A percentile compares a stretch with the other conserved stretches of the same genome.
phyloP scores from a whole-genome alignment of 2,329 filamentous ascomycete species.

The Didymella pomorum region DNA sequence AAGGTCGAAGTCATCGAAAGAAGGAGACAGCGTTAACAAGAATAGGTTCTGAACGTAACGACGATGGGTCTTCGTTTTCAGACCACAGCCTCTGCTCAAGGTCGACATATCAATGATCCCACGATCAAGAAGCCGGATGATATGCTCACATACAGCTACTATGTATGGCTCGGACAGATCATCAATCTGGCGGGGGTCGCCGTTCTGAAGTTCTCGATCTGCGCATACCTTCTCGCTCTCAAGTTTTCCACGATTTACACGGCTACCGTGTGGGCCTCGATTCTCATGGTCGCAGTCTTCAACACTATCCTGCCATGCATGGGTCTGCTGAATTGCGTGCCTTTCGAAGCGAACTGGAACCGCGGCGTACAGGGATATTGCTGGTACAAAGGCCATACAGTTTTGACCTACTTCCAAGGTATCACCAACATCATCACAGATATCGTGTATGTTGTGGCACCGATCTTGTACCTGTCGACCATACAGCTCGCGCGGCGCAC shows the following conservation, averaged over 20 bases:
- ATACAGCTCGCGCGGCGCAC: conserved; percentile 37
- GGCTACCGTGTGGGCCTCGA: conserved; percentile 33
- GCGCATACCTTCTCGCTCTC: conserved; percentile 37
- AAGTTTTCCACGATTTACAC: conserved; percentile 36
- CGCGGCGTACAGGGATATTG: conserved; percentile 28
- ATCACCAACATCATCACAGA: conserved; percentile 41
- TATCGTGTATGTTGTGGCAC: conserved; percentile 37
- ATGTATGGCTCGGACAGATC: conserved; percentile 33
- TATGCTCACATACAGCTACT: conserved; percentile 31
- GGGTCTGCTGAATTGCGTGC: conserved; percentile 31
- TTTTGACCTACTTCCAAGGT: conserved; percentile 31
- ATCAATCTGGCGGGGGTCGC: conserved; percentile 38
- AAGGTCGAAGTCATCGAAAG: conserved; percentile 6
- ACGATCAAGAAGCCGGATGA: conserved; percentile 29
- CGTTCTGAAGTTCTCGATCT: conserved; percentile 40
- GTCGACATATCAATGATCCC: conserved; percentile 36
- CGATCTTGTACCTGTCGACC: conserved; percentile 36
- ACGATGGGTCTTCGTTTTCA: conserved; percentile 28
- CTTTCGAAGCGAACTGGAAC: conserved; percentile 44
- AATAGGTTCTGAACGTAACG: conserved; percentile 29
- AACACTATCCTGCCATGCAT: conserved; percentile 34
- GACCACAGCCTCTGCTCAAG: conserved; percentile 27
- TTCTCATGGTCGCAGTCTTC: conserved; percentile 36
- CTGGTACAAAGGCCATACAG: conserved; percentile 27
- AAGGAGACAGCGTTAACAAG: not conserved